These are phyloP conservation scores for Boletus nobilissimus DNA, from an alignment of 1,284 basidiomycete species.

Conservation along the genomic window DNA sequence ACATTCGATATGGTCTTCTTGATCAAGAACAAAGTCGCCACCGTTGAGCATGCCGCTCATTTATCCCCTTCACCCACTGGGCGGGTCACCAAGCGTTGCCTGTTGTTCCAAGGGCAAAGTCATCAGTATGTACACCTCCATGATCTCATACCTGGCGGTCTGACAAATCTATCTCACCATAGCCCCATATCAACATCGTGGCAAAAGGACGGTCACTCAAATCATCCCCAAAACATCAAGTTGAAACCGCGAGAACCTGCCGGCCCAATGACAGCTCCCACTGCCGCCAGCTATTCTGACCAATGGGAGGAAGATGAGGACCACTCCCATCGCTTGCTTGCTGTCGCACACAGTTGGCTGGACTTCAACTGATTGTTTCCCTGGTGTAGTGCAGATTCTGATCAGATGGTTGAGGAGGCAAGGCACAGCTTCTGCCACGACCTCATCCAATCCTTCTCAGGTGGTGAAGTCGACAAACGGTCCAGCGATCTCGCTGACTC, in stretches of 20 bases:
- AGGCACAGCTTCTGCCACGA: conserved; percentile 23
- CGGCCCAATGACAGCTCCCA: not conserved
- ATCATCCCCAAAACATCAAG: not conserved
- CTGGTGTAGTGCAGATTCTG: not conserved
- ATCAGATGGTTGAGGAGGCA: conserved; percentile 12
- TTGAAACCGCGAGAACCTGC: conserved; percentile 16
- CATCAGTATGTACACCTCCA: conserved; percentile 2
- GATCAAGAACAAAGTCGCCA: conserved; percentile 25
- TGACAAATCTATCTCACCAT: not conserved
- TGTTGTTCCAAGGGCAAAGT: conserved; percentile 21
- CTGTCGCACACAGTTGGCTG: conserved; percentile 21
- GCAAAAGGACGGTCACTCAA: conserved; percentile 1
- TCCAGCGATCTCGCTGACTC: not conserved
- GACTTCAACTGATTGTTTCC: conserved; percentile 4
- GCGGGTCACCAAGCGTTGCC: conserved; percentile 3
- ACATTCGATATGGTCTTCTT: not conserved
- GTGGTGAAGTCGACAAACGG: not conserved
- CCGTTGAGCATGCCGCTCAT: conserved; percentile 23
- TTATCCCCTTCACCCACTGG: conserved; percentile 6
- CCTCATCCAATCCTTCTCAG: conserved; percentile 9
- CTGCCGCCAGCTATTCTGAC: not conserved
- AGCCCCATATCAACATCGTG: conserved; percentile 23
- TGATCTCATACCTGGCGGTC: not conserved
- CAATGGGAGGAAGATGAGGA: conserved; percentile 3
- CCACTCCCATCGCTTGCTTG: not conserved